Percentiles rank a stretch among this genome's conserved stretches.
Conservation (phyloP, 177 flowering plant species). For the Vitis hybrid region DNA sequence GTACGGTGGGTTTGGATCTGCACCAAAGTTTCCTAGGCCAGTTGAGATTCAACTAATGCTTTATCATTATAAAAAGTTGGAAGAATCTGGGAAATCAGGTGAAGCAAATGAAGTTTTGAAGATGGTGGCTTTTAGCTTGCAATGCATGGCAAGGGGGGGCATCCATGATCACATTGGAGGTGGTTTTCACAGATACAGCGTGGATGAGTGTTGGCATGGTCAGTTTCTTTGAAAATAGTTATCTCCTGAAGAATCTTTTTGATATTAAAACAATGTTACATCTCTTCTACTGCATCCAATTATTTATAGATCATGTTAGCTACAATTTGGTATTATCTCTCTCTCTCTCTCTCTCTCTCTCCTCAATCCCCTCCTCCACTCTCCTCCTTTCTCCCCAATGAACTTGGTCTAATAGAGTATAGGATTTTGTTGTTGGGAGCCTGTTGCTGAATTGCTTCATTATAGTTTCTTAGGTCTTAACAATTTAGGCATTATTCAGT, state of each 20-base stretch:
- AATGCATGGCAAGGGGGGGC: conserved; percentile 93
- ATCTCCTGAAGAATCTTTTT: neutral
- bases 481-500: no score
- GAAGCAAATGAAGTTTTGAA: conserved; percentile 50
- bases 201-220: conserved; percentile 99
- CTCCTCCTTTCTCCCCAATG: no score
- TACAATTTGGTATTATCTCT: no score
- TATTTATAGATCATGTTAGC: no score
- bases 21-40: conserved; percentile 97
- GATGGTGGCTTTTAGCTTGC: conserved; percentile 72
- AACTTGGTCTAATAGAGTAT: no score
- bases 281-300: neutral
- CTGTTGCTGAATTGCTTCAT: no score
- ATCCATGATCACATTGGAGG: conserved; percentile 96
- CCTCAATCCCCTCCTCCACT: no score
- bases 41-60: conserved; percentile 89
- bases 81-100: conserved; percentile 47
- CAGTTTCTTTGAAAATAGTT: conserved; percentile 25
- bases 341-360: no score
- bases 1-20: conserved; percentile 88
- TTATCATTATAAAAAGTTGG: conserved; percentile 62
- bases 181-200: conserved; percentile 98
- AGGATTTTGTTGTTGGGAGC: no score
- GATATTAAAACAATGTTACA: neutral
- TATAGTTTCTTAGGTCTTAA: no score